These are phyloP conservation scores for Termitomyces sp. DNA, from an alignment of 1,284 basidiomycete species.

Conservation along the genomic window DNA sequence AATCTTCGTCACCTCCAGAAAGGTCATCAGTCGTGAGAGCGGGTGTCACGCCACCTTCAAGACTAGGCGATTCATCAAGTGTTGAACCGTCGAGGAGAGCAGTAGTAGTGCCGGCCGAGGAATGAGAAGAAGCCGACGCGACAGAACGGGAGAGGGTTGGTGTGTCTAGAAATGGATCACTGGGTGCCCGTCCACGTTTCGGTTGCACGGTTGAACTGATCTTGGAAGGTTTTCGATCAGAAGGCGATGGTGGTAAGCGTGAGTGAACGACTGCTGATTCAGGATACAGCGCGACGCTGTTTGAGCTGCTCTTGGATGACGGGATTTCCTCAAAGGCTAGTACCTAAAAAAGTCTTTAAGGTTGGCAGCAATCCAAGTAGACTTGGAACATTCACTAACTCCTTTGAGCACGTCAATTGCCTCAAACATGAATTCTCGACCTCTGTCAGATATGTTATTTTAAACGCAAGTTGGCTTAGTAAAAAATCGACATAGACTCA, in stretches of 20 bases:
- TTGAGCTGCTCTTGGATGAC: slow-evolving; percentile 38
- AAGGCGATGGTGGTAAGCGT: slow-evolving; percentile 49
- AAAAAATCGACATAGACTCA: slow-evolving; percentile 37
- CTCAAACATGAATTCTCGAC: slow-evolving; percentile 80
- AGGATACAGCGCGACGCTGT: slow-evolving; percentile 32
- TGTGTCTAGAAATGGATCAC: slow-evolving; percentile 75
- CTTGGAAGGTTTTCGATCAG: slow-evolving; percentile 32
- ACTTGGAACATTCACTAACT: slow-evolving; percentile 39
- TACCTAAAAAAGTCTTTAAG: slow-evolving; percentile 34
- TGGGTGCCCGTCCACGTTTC: slow-evolving; percentile 66
- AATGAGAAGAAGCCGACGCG: slow-evolving; percentile 46
- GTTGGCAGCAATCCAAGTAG: neutral
- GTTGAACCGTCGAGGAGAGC: slow-evolving; percentile 24
- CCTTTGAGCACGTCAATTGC: slow-evolving; percentile 79
- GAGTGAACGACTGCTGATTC: slow-evolving; percentile 41
- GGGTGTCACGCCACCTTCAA: slow-evolving; percentile 28
- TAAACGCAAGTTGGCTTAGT: slow-evolving; percentile 5
- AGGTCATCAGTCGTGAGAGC: slow-evolving; percentile 30
- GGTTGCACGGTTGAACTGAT: slow-evolving; percentile 40
- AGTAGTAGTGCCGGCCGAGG: slow-evolving; percentile 40
- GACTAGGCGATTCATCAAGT: slow-evolving; percentile 37
- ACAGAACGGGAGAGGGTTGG: slow-evolving; percentile 49
- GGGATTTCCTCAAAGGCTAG: slow-evolving; percentile 62
- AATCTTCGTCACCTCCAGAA: slow-evolving; percentile 46
- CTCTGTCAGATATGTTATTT: slow-evolving; percentile 39